These are phyloP conservation scores for Gossypium herbaceum DNA, from an alignment of 345 rosid genomes.

Conservation along the genomic window DNA sequence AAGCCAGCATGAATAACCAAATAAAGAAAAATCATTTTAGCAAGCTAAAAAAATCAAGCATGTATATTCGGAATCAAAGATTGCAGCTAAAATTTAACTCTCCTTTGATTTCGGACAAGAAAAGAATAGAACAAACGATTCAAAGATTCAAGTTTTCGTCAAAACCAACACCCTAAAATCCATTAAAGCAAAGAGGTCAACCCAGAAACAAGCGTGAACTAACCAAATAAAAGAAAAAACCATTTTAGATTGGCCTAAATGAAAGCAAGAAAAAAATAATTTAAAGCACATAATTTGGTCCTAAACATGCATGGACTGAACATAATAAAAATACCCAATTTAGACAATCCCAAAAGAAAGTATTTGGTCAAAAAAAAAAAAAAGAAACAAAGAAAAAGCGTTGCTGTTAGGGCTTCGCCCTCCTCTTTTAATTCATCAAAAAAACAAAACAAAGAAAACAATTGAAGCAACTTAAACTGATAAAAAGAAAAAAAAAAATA, in stretches of 20 bases:
- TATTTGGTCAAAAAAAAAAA: background rate
- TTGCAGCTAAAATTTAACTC: background rate
- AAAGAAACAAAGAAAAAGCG: too few species aligned
- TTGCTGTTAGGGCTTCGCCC: too few species aligned
- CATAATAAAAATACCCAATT: conserved; percentile 10
- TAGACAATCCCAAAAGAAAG: conserved; percentile 18
- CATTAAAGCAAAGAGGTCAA: conserved; percentile 9
- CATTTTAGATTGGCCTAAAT: conserved; percentile 20
- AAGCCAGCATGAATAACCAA: conserved; percentile 19
- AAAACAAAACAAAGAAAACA: background rate
- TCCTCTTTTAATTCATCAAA: too few species aligned
- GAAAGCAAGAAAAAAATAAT: background rate
- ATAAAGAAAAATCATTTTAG: conserved; percentile 20
- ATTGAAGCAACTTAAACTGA: conserved; percentile 9
- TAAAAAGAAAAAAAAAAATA: conserved; percentile 9
- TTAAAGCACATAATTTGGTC: background rate
- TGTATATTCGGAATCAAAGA: background rate
- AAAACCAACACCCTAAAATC: background rate
- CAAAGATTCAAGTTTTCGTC: background rate
- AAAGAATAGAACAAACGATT: background rate
- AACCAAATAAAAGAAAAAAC: conserved; percentile 20
- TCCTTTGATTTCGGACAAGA: background rate
- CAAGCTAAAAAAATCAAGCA: conserved; percentile 3
- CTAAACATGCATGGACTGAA: background rate
- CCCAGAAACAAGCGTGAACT: conserved; percentile 14